Base-by-base conservation (phyloP, 116 monocot species). In the Trichopus zeylanicus region DNA sequence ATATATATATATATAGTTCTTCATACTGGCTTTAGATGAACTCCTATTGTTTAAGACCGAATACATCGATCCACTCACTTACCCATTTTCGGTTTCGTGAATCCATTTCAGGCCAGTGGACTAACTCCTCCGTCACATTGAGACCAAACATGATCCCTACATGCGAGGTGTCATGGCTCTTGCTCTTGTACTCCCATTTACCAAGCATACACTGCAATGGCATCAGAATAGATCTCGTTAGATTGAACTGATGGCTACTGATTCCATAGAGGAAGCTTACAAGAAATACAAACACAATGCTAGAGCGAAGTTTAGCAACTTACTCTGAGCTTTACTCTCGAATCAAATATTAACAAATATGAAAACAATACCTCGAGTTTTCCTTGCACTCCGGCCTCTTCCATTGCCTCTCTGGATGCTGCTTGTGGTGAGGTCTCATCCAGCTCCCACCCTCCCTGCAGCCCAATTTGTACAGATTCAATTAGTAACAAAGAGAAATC, bases 381-480 rank as follows among this genome's bases (percentile, higher is more conserved):
- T 35, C 92, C 92, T 48, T 59, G 60, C 7, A 87, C 87, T 3
- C 92, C 92, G 7, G 87, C 92, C 69, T 92, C 92, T 64, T 87
- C 87, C 28, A 81, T 53, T 19, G 84, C 81, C 71, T 92, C 92
- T 3, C 91, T 65, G 0, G 49, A 52, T 5, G 78, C 87, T 13
- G 80, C 87, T 74, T 92, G 29, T 35, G 70, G 57, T 33, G 76
- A 75, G 0, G 61, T 69, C 32, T 87, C 92, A 58, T 86, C 82
- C 10, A 26, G 29, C 38, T 92, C 92, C 92, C 92, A 92, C 20
- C 87, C 92, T 28, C 87, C 87, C 84, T 92, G 3, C 5, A 42
- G 13, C 8, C 4, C 42, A 42, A 42, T 15, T 33, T 22, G 12
- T 31, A 21, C n/a, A 3, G 9, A 37, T 31, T 16, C 27, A 61